Percentiles rank a stretch among this genome's conserved stretches.
phyloP scores from a whole-genome alignment of 306 rosid genomes.

The Vigna mungo region DNA sequence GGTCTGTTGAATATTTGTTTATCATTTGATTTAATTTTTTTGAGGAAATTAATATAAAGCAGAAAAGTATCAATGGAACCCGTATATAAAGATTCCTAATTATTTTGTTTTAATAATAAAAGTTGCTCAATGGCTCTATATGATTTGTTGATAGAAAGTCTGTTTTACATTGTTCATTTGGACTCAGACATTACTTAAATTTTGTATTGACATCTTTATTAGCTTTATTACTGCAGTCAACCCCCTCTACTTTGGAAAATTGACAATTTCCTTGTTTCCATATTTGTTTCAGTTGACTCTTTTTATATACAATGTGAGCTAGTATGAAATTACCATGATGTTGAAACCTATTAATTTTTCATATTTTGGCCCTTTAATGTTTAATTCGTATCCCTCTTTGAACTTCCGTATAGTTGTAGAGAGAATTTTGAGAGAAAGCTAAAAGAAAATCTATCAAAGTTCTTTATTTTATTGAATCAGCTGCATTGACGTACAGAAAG shows the following conservation, averaged over 20 bases:
- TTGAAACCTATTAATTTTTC: background rate
- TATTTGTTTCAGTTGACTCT: conserved; percentile 8
- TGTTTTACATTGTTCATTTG: conserved; percentile 31
- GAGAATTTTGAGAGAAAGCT: no score
- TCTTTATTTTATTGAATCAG: no score
- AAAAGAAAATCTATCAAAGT: no score
- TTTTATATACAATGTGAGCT: background rate
- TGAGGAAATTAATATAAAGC: conserved; percentile 33
- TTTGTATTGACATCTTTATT: conserved; percentile 17
- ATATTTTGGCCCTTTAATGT: background rate
- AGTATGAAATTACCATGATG: background rate
- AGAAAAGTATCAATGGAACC: conserved; percentile 10
- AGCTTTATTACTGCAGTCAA: background rate
- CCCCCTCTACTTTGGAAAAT: background rate
- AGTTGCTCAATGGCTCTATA: conserved; percentile 4
- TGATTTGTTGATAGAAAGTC: background rate
- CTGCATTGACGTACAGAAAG: no score
- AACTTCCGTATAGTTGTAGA: no score
- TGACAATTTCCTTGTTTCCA: background rate
- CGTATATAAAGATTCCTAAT: conserved; percentile 1
- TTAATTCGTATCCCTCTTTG: background rate
- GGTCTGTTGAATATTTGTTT: conserved; percentile 57
- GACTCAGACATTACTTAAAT: conserved; percentile 16
- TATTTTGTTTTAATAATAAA: conserved; percentile 4
- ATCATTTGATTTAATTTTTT: conserved; percentile 37